A percentile compares a stretch with the other conserved stretches of the same genome.
These are phyloP conservation scores for Fragosphaeria purpurea DNA, from an alignment of 2,329 filamentous ascomycete genomes.

Conservation along the genomic window DNA sequence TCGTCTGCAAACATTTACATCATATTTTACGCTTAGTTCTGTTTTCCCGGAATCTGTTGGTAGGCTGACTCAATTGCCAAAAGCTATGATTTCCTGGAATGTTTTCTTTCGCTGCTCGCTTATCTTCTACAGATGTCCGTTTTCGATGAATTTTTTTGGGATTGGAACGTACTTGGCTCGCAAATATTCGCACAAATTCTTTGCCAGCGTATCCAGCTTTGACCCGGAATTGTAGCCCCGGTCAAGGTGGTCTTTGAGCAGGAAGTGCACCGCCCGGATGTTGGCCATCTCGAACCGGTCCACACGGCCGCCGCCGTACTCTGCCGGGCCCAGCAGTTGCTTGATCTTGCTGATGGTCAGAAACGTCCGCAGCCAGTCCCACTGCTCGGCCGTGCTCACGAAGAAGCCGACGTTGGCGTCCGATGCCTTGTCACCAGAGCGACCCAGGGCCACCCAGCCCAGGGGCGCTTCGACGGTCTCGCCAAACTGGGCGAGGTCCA, in stretches of 20 bases:
- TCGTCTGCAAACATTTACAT: no score
- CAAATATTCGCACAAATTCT: slow-evolving; percentile 36
- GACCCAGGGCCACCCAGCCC: slow-evolving; percentile 6
- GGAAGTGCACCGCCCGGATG: slow-evolving; percentile 21
- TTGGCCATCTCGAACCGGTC: slow-evolving; percentile 36
- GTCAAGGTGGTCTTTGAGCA: slow-evolving; percentile 33
- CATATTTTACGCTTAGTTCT: no score
- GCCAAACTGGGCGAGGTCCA: slow-evolving; percentile 1
- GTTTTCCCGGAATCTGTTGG: no score
- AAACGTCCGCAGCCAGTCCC: slow-evolving; percentile 26
- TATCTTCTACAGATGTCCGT: slow-evolving; percentile 1
- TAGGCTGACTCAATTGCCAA: no score
- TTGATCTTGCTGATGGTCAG: slow-evolving; percentile 27
- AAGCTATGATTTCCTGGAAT: no score
- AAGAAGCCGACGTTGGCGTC: slow-evolving; percentile 26
- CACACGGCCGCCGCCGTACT: slow-evolving; percentile 22
- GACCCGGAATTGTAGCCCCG: slow-evolving; percentile 37
- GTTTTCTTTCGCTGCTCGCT: no score
- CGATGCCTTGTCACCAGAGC: slow-evolving; percentile 24
- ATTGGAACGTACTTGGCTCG: slow-evolving; percentile 8
- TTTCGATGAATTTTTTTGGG: slow-evolving; percentile 7
- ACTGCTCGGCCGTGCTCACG: slow-evolving; percentile 27
- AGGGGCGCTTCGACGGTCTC: slow-evolving; percentile 5
- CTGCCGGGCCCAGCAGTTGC: slow-evolving; percentile 32
- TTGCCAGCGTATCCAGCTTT: slow-evolving; percentile 39